A percentile compares a stretch with the other conserved stretches of the same genome.
These are phyloP conservation scores for Alternaria consortialis DNA, from an alignment of 2,329 filamentous ascomycete genomes.

Conservation along the genomic window DNA sequence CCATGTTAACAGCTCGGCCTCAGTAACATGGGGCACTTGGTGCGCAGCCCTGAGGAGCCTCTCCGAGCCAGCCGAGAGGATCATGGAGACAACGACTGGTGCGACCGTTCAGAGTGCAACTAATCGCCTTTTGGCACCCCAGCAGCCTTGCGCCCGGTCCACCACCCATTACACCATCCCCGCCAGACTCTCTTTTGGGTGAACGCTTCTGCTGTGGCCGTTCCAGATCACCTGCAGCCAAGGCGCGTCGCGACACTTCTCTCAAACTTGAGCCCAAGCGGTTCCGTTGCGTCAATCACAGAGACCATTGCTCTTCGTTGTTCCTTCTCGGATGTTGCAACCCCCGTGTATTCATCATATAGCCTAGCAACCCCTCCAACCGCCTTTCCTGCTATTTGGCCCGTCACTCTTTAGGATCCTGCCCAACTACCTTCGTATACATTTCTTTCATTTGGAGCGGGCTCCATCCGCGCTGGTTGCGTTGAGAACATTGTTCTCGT, in stretches of 20 bases:
- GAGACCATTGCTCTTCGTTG: slow-evolving; percentile 43
- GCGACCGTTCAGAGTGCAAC: slow-evolving; percentile 35
- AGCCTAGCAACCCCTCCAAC: slow-evolving; percentile 45
- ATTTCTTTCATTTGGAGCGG: slow-evolving; percentile 48
- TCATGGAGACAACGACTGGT: slow-evolving; percentile 29
- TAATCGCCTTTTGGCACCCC: slow-evolving; percentile 41
- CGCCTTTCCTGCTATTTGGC: slow-evolving; percentile 48
- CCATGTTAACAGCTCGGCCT: slow-evolving; percentile 36
- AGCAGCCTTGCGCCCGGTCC: slow-evolving; percentile 47
- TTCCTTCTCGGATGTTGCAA: slow-evolving; percentile 42
- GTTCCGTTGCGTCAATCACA: slow-evolving; percentile 50
- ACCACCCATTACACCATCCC: slow-evolving; percentile 42
- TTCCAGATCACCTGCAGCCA: slow-evolving; percentile 55
- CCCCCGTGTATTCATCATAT: slow-evolving; percentile 48
- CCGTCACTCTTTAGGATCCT: slow-evolving; percentile 51
- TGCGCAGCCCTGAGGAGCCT: slow-evolving; percentile 34
- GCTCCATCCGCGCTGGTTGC: slow-evolving; percentile 53
- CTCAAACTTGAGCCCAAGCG: slow-evolving; percentile 50
- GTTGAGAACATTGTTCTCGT: slow-evolving; percentile 48
- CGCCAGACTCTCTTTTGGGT: slow-evolving; percentile 47
- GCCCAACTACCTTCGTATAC: slow-evolving; percentile 44
- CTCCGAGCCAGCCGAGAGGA: slow-evolving; percentile 32
- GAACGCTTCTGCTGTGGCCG: slow-evolving; percentile 51
- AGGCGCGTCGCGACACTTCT: slow-evolving; percentile 51
- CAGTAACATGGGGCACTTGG: slow-evolving; percentile 44